A percentile compares a stretch with the other conserved stretches of the same genome.
phyloP scores from a whole-genome alignment of 1,284 basidiomycete species.

The Cystobasidium pallidum region DNA sequence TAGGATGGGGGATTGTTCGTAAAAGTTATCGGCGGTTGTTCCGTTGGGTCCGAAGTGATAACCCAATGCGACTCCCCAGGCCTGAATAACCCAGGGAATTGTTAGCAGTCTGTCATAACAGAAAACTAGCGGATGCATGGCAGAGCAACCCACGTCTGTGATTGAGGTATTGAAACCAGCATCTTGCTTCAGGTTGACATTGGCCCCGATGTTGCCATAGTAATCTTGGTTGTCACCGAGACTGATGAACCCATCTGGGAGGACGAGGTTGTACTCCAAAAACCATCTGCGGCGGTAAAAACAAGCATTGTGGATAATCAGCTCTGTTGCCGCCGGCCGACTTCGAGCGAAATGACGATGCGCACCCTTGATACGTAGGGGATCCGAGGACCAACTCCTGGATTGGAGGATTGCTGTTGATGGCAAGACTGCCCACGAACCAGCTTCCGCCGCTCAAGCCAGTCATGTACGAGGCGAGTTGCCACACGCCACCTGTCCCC shows the following conservation, averaged over 20 bases:
- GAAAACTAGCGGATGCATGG: no score
- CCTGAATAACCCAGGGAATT: constrained; percentile 1
- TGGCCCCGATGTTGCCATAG: constrained; percentile 40
- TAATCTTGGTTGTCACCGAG: constrained; percentile 40
- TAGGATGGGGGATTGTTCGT: not conserved
- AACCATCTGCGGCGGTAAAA: constrained; percentile 39
- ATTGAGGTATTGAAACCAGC: constrained; percentile 51
- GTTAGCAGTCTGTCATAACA: not conserved
- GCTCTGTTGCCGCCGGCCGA: no score
- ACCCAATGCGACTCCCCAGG: constrained; percentile 45
- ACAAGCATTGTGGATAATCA: not conserved
- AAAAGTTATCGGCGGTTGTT: constrained; percentile 49
- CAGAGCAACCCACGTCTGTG: constrained; percentile 38
- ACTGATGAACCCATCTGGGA: constrained; percentile 40
- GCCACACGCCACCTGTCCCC: constrained; percentile 69
- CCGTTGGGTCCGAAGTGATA: constrained; percentile 51
- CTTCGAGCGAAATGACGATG: not conserved
- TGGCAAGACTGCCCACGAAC: constrained; percentile 64
- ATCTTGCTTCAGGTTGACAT: constrained; percentile 47
- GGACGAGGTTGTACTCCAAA: constrained; percentile 44
- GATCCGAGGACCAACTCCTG: constrained; percentile 49
- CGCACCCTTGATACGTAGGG: constrained; percentile 29
- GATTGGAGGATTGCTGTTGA: constrained; percentile 65
- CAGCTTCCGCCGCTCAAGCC: constrained; percentile 73
- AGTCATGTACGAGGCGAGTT: constrained; percentile 66